Evolutionary conservation across 1,139 yeast species (phyloP).

Genomic region (Nakaseomyces sp.): DNA sequence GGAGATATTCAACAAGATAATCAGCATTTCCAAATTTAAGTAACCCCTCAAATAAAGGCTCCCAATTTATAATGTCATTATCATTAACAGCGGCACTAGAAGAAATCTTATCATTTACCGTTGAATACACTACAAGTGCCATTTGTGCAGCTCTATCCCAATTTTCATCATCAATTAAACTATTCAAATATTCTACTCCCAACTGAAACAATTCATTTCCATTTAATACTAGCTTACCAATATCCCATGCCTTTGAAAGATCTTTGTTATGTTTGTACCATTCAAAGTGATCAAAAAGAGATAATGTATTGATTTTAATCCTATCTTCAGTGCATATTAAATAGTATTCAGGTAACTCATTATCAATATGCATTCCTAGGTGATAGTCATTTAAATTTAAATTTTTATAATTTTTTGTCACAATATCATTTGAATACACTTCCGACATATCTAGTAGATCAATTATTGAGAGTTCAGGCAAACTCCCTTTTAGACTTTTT

Average conservation of each 20-base stretch:
- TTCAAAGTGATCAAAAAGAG: constrained; percentile 54
- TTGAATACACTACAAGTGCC: background rate
- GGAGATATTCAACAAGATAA: background rate
- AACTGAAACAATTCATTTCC: constrained; percentile 45
- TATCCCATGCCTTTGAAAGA: constrained; percentile 67
- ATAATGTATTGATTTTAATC: constrained; percentile 63
- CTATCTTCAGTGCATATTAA: constrained; percentile 78
- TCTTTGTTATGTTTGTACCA: constrained; percentile 58
- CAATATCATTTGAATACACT: constrained; percentile 74
- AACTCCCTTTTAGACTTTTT: constrained; percentile 24
- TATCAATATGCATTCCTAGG: constrained; percentile 43
- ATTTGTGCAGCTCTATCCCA: constrained; percentile 37
- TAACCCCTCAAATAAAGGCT: constrained; percentile 8
- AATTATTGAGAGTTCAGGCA: constrained; percentile 68
- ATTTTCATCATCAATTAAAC: constrained; percentile 39
- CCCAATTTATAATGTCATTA: too few species aligned
- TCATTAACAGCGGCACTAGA: background rate
- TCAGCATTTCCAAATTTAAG: background rate
- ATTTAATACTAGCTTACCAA: constrained; percentile 50
- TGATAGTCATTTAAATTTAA: constrained; percentile 77
- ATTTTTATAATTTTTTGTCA: constrained; percentile 48
- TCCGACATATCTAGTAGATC: constrained; percentile 63
- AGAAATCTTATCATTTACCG: background rate
- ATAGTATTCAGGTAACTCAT: constrained; percentile 41
- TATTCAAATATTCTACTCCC: constrained; percentile 57